A percentile compares a stretch with the other conserved stretches of the same genome.
Conservation (phyloP, 768 basidiomycete genomes). For the Russula foetens region DNA sequence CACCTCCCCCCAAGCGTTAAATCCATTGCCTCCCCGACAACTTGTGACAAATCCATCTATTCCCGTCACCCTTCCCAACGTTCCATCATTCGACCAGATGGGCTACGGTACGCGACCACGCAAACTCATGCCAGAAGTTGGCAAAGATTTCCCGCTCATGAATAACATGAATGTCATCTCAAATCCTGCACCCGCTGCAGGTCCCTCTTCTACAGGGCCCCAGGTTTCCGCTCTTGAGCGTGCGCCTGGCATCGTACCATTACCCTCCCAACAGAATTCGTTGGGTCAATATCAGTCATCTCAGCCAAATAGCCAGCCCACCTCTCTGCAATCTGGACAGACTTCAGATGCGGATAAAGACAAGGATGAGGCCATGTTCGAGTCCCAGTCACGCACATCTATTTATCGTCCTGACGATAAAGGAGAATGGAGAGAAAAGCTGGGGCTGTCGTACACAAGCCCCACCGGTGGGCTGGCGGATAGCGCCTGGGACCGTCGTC, state of each 20-base stretch:
- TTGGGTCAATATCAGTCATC: constrained; percentile 22
- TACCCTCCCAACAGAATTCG: constrained; percentile 25
- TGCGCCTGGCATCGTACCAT: constrained; percentile 21
- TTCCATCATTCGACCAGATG: constrained; percentile 66
- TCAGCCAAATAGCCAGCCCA: constrained; percentile 22
- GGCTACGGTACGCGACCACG: constrained; percentile 73
- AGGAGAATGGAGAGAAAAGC: constrained; percentile 79
- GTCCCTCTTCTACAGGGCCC: constrained; percentile 37
- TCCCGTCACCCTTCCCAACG: constrained; percentile 59
- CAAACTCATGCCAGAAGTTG: constrained; percentile 68
- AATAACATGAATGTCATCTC: constrained; percentile 53
- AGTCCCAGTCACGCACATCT: constrained; percentile 51
- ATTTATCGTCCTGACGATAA: constrained; percentile 85
- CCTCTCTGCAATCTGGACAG: constrained; percentile 27
- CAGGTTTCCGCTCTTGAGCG: constrained; percentile 46
- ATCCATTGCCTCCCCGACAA: constrained; percentile 86
- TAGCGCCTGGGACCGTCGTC: constrained; percentile 44
- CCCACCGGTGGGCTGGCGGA: constrained; percentile 40
- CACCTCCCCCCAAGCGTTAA: constrained; percentile 95
- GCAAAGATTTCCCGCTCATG: constrained; percentile 58
- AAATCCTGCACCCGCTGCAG: constrained; percentile 36
- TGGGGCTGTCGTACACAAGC: constrained; percentile 53
- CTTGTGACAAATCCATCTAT: constrained; percentile 58
- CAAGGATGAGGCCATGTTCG: constrained; percentile 36
- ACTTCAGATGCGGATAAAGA: constrained; percentile 31